Base-by-base conservation (phyloP, 768 basidiomycete species). In the Mycena indigotica region DNA sequence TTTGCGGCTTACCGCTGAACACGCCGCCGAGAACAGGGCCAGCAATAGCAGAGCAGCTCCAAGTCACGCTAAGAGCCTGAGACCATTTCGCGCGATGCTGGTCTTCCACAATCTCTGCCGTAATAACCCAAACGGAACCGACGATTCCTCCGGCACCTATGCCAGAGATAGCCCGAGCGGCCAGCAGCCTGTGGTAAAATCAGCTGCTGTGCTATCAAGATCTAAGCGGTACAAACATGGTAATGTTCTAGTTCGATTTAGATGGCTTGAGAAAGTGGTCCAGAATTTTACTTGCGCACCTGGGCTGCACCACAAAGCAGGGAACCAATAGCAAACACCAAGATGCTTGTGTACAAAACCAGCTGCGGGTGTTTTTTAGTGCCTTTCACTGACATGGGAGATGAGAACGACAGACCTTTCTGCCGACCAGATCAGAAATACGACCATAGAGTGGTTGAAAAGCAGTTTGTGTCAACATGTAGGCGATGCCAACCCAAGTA, bases 131-230 rank as follows among this genome's bases (percentile, higher is more conserved):
- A 30, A 93, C 91, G 40, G 88, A 81, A 68, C 84, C 84, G 56
- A 93, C 91, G 61, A 94, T 92, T 8, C 92, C 92, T 30, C 92
- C 92, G 16, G 87, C 92, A n/a, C 92, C 92, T 57, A 91, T 77
- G 40, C 92, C 92, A 58, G 90, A 88, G 53, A 83, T 57, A 50
- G 74, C 79, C 50, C 50, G 54, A n/a, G 28, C 52, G 40, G 52
- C 44, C 19, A 61, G 55, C 23, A 83, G 77, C 44, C 64, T 68
- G 32, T n/a, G 6, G 44, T 4, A n/a, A 21, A 19, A 48, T 52
- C 25, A 59, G 49, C 6, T 26, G 39, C 4, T 35, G 17, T 21
- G 15, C 13, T 35, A 16, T 29, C 15, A 49, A 16, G n/a, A 32
- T 19, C n/a, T n/a, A 44, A 8, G 30, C 39, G 19, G 49, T 40